These are phyloP conservation scores for Crotalaria pallida DNA, from an alignment of 306 rosid genomes.

Conservation along the genomic window DNA sequence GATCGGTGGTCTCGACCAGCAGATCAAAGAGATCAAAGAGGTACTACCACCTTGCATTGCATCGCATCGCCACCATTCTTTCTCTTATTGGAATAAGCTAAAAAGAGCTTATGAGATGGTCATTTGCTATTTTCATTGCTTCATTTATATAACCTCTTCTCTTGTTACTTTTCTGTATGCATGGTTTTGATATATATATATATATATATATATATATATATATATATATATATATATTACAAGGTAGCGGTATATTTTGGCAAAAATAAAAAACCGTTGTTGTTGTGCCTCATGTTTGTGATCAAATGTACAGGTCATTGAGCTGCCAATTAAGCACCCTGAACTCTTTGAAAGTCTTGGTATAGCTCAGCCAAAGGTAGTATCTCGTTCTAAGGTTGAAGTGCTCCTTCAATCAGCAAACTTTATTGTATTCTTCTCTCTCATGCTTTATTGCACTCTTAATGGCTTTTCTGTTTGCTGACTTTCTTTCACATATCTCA, in stretches of 20 bases:
- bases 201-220: background rate
- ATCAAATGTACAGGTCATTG: slow-evolving; percentile 68
- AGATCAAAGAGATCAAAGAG: slow-evolving; percentile 98
- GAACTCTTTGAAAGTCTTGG: slow-evolving; percentile 99
- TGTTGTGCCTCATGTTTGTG: slow-evolving; percentile 8
- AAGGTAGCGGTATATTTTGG: background rate
- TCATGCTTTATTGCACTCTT: background rate
- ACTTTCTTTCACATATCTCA: slow-evolving; percentile 20
- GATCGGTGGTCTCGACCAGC: slow-evolving; percentile 99
- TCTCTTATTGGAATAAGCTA: background rate
- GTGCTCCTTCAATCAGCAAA: background rate
- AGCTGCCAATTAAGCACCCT: slow-evolving; percentile 96
- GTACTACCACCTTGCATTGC: no score
- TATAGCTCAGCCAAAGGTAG: slow-evolving; percentile 99
- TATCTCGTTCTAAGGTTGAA: background rate
- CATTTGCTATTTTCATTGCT: background rate
- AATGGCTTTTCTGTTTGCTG: slow-evolving; percentile 6
- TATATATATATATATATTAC: background rate
- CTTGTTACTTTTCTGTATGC: background rate
- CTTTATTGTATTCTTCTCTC: background rate
- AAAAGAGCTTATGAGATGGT: no score
- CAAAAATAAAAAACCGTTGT: background rate
- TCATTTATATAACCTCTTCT: no score
- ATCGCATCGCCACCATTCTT: background rate
- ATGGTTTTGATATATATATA: background rate